These are phyloP conservation scores for Naganishia sp. DNA, from an alignment of 1,284 basidiomycete species.

Conservation along the genomic window DNA sequence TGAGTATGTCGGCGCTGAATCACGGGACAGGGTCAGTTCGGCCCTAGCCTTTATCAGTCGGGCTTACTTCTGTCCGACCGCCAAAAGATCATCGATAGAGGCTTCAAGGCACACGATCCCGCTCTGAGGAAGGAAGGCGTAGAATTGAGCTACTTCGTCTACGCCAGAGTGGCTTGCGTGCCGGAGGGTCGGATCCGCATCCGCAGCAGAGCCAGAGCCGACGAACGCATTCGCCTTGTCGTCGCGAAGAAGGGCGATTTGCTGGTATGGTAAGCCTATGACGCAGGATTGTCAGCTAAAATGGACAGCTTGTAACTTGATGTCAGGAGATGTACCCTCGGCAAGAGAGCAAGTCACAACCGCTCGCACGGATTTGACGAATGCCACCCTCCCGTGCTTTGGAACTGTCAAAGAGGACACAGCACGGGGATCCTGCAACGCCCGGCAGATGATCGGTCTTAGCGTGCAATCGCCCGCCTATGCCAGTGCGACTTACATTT, in stretches of 20 bases:
- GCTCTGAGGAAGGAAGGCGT: constrained; percentile 45
- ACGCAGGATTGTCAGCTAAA: background rate
- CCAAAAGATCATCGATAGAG: constrained; percentile 30
- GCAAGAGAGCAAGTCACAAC: constrained; percentile 22
- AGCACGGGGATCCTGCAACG: background rate
- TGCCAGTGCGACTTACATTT: background rate
- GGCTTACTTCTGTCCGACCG: constrained; percentile 8
- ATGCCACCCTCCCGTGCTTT: constrained; percentile 20
- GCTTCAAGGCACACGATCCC: constrained; percentile 48
- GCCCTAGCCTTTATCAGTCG: background rate
- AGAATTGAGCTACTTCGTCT: constrained; percentile 31
- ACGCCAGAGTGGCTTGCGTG: constrained; percentile 7
- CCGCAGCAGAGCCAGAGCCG: constrained; percentile 7
- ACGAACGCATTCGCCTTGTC: constrained; percentile 12
- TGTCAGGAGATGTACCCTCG: constrained; percentile 2
- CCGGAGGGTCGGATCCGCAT: constrained; percentile 7
- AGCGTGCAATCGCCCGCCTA: background rate
- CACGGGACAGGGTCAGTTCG: background rate
- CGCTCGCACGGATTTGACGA: constrained; percentile 15
- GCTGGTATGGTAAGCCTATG: constrained; percentile 13
- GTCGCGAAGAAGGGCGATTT: constrained; percentile 5
- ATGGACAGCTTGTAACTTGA: background rate
- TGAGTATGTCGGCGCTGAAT: constrained; percentile 29
- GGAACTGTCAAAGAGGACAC: constrained; percentile 2
- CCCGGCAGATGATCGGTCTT: background rate